Base-by-base conservation (phyloP, 2,329 filamentous ascomycete species). In the Fusarium tanahbumbuense region DNA sequence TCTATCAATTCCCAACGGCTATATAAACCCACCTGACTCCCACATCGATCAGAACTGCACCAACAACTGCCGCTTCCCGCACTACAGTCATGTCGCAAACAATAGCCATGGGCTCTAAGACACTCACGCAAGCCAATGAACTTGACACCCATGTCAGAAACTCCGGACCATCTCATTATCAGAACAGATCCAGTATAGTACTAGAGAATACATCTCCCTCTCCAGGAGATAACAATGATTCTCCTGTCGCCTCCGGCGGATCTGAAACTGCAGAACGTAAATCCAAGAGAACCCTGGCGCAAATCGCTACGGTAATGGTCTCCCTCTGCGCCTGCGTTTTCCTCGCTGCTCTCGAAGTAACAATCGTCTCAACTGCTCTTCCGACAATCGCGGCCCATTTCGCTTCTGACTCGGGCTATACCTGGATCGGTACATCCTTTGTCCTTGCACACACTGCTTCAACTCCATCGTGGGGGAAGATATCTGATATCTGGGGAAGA, bases 401-500 rank as follows among this genome's bases (percentile, higher is more conserved):
- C 40, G 75, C 86, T 49, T 90, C 88, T 30, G 87, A 86, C 18
- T 82, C 87, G 2, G 91, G 90, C 9, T 94, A 93, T 79, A 89
- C 89, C 16, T 94, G 92, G 93, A 91, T 95, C 64, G 92, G 92
- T 2, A 89, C 87, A 28, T 88, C 92, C 0, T 94, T 92, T 77
- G 82, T 93, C 6, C 86, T 94, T 13, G 90, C 89, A 18, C 89
- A 88, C 73, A 89, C 91, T 0, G 89, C 91, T 0, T 85, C 85
- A 3, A 88, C 87, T 1, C 91, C 91, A 1, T 86, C 91, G n/a
- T 94, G 92, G 92, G 91, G 89, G 7, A 87, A 86, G 64, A 76
- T 88, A 37, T 84, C 83, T 3, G 87, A 89, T 65, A 88, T 89
- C 34, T 89, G 83, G 83, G 87, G 87, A 5, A 82, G 87, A 9